A percentile compares a stretch with the other conserved stretches of the same genome.
phyloP scores from a whole-genome alignment of 2,329 filamentous ascomycete genomes.

The Cytospora piceicola region DNA sequence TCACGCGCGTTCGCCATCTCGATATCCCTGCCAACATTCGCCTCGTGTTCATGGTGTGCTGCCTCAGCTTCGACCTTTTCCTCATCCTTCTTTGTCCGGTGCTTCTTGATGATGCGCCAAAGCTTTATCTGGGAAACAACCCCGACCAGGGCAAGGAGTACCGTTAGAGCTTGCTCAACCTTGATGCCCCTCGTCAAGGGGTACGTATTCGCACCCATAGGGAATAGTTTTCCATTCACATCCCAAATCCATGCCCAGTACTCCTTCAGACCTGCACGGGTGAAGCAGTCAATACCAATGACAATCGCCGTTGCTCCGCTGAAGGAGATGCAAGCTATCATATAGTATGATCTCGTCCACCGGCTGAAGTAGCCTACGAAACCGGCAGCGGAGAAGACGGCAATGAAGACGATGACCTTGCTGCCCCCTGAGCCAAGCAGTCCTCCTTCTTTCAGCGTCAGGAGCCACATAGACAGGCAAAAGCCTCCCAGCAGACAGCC shows the following conservation, averaged over 20 bases:
- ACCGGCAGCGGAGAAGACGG: constrained; percentile 66
- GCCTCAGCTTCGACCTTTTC: constrained; percentile 54
- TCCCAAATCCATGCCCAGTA: constrained; percentile 94
- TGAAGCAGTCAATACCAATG: constrained; percentile 89
- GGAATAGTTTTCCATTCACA: constrained; percentile 80
- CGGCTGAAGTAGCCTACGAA: constrained; percentile 80
- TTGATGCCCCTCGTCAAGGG: constrained; percentile 84
- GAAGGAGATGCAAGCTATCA: constrained; percentile 79
- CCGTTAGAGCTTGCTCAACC: constrained; percentile 78
- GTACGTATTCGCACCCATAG: constrained; percentile 74
- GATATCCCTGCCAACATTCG: constrained; percentile 68
- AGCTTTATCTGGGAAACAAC: constrained; percentile 83
- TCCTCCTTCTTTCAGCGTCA: constrained; percentile 76
- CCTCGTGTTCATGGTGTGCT: constrained; percentile 67
- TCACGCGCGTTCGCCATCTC: constrained; percentile 66
- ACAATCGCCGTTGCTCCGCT: constrained; percentile 78
- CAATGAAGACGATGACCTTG: constrained; percentile 75
- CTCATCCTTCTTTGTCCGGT: constrained; percentile 56
- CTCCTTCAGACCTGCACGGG: constrained; percentile 86
- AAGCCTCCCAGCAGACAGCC: constrained; percentile 88
- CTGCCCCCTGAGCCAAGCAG: constrained; percentile 62
- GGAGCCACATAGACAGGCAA: constrained; percentile 86
- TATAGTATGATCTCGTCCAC: constrained; percentile 75
- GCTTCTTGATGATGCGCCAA: constrained; percentile 78
- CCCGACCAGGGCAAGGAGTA: constrained; percentile 75